Evolutionary conservation across 129 eudicot genomes (phyloP).

Genomic region (Arctium minus): DNA sequence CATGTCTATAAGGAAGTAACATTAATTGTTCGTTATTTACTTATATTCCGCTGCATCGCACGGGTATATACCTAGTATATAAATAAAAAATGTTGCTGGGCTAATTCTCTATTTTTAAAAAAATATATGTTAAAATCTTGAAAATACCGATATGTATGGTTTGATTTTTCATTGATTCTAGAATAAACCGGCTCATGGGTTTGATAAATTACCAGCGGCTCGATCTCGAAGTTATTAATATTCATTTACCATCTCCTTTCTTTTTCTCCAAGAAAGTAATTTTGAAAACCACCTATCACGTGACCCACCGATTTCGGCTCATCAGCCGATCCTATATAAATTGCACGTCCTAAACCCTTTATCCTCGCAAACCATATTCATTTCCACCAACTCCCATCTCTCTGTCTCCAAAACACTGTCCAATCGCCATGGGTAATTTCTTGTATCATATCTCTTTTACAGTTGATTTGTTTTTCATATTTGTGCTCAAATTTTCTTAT

Average conservation of each 20-base stretch:
- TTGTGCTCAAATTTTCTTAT: neutral
- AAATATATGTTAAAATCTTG: neutral
- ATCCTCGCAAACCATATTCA: neutral
- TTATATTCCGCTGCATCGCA: too few relatives aligned
- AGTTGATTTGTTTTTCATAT: neutral
- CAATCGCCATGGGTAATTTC: slow-evolving; percentile 30
- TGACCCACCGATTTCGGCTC: slow-evolving; percentile 18
- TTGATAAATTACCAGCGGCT: slow-evolving; percentile 13
- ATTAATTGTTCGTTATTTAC: too few relatives aligned
- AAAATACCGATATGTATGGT: neutral
- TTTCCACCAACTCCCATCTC: neutral
- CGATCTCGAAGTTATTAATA: neutral
- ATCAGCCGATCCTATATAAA: slow-evolving; percentile 5
- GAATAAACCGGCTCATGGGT: slow-evolving; percentile 4
- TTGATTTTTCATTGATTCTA: neutral
- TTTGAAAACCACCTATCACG: slow-evolving; percentile 17
- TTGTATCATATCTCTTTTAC: neutral
- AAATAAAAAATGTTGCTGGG: too few relatives aligned
- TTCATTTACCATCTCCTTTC: neutral
- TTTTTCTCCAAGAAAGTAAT: slow-evolving; percentile 32
- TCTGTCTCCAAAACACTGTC: neutral
- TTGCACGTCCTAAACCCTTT: neutral
- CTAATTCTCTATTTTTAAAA: too few relatives aligned
- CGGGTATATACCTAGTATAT: too few relatives aligned
- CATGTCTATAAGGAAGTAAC: too few relatives aligned